These are phyloP conservation scores for Herpetomonas tarakana DNA, from an alignment of 208 protist genomes.

Conservation along the genomic window DNA sequence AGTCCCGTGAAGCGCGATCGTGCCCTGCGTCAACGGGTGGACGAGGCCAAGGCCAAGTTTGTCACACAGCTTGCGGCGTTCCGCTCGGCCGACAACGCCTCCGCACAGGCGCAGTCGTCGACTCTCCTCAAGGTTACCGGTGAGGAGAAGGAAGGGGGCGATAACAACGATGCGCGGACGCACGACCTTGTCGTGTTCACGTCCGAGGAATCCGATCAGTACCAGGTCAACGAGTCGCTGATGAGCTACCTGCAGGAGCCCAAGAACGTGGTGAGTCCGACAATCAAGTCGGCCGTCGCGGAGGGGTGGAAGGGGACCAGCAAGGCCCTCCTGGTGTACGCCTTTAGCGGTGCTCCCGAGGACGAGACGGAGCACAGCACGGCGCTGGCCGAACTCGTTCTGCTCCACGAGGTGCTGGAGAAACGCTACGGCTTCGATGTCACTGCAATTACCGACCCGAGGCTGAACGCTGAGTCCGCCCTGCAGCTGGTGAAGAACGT, in stretches of 20 bases:
- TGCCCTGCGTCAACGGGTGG: constrained; percentile 14
- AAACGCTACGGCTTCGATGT: constrained; percentile 42
- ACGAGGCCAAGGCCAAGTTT: constrained; percentile 21
- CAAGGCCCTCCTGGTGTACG: constrained; percentile 21
- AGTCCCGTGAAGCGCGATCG: not conserved
- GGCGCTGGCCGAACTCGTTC: constrained; percentile 20
- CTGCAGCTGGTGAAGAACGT: not conserved
- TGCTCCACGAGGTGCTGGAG: constrained; percentile 36
- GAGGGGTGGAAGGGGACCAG: constrained; percentile 28
- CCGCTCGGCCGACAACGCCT: constrained; percentile 13
- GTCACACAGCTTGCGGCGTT: constrained; percentile 26
- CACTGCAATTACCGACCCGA: constrained; percentile 7
- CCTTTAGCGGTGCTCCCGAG: not conserved
- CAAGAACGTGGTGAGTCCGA: constrained; percentile 2
- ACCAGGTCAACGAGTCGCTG: constrained; percentile 12
- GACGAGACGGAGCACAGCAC: constrained; percentile 10
- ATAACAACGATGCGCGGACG: constrained; percentile 4
- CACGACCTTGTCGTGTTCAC: constrained; percentile 23
- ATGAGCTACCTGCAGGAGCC: constrained; percentile 13
- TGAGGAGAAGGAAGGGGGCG: constrained; percentile 5
- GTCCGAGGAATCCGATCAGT: constrained; percentile 6
- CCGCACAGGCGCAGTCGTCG: constrained; percentile 12
- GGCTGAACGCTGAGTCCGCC: constrained; percentile 4
- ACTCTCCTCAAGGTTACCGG: constrained; percentile 7
- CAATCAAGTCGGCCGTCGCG: constrained; percentile 1